Evolutionary conservation across 2,329 filamentous ascomycete species (phyloP).

Genomic region (Arthroderma sp.): DNA sequence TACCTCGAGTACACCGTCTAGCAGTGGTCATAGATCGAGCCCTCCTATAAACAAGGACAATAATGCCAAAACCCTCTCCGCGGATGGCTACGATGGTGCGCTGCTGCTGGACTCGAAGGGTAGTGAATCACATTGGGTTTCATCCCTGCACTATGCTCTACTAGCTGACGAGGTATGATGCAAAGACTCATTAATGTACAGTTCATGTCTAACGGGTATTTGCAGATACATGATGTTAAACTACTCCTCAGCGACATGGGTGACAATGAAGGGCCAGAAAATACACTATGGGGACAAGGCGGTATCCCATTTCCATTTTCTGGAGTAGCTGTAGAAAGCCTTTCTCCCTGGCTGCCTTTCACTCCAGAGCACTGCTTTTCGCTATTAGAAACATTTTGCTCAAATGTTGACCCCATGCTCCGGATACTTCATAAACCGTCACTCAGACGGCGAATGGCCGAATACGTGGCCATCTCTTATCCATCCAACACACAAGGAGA

Average conservation of each 20-base stretch:
- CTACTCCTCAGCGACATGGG: slow-evolving; percentile 3
- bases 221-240: slow-evolving; percentile 7
- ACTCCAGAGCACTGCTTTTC: background rate
- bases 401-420: background rate
- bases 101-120: slow-evolving; percentile 6
- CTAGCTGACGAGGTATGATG: slow-evolving; percentile 7
- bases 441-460: background rate
- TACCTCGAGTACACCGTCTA: too few species aligned
- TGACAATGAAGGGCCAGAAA: background rate
- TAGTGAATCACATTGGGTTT: slow-evolving; percentile 8
- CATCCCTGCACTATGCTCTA: slow-evolving; percentile 8
- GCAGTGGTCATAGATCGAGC: too few species aligned
- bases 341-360: background rate
- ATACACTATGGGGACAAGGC: background rate
- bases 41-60: too few species aligned
- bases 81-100: slow-evolving; percentile 8
- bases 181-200: background rate
- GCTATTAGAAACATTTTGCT: background rate
- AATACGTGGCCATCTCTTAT: background rate
- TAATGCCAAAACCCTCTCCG: background rate
- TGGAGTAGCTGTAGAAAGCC: background rate
- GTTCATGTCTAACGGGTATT: background rate
- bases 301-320: background rate
- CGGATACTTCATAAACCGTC: background rate
- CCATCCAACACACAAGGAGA: background rate